These are phyloP conservation scores for Orbilia blumenaviensis DNA, from an alignment of 2,329 filamentous ascomycete genomes.

Conservation along the genomic window DNA sequence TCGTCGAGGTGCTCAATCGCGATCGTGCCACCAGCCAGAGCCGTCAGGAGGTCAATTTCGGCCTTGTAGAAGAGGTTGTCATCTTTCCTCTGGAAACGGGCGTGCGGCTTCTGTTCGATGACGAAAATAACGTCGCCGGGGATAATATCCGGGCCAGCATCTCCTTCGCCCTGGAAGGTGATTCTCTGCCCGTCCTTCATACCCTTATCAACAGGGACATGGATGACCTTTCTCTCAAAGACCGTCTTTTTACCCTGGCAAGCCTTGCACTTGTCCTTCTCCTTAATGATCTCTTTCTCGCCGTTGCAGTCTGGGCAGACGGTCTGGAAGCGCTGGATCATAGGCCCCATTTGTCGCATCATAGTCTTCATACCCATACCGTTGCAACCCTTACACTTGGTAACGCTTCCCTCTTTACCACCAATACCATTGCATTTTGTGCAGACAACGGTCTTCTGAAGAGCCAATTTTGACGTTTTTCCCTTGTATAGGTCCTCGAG, in stretches of 20 bases:
- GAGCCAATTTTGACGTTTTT: conserved; percentile 95
- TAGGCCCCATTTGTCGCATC: conserved; percentile 99
- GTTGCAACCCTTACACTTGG: conserved; percentile 88
- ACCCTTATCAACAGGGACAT: conserved; percentile 96
- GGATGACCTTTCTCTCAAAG: conserved; percentile 95
- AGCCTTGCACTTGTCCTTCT: conserved; percentile 96
- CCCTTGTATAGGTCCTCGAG: conserved; percentile 98
- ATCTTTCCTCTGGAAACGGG: conserved; percentile 92
- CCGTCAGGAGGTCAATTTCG: conserved; percentile 94
- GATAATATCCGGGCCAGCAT: conserved; percentile 90
- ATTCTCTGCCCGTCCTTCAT: conserved; percentile 95
- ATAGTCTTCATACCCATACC: conserved; percentile 99
- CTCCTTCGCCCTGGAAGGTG: conserved; percentile 95
- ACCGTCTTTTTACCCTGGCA: conserved; percentile 98
- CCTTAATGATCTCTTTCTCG: conserved; percentile 94
- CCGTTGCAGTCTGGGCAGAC: conserved; percentile 98
- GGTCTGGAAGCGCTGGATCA: conserved; percentile 99
- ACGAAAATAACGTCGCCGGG: conserved; percentile 98
- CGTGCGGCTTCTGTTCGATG: conserved; percentile 98
- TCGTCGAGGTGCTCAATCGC: conserved; percentile 97
- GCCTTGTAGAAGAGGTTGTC: conserved; percentile 95
- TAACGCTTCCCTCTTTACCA: conserved; percentile 97
- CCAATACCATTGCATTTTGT: conserved; percentile 91
- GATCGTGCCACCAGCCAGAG: conserved; percentile 87
- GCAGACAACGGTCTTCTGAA: conserved; percentile 98